phyloP scores from a whole-genome alignment of 2,329 filamentous ascomycete species.

The Neoscytalidium dimidiatum region DNA sequence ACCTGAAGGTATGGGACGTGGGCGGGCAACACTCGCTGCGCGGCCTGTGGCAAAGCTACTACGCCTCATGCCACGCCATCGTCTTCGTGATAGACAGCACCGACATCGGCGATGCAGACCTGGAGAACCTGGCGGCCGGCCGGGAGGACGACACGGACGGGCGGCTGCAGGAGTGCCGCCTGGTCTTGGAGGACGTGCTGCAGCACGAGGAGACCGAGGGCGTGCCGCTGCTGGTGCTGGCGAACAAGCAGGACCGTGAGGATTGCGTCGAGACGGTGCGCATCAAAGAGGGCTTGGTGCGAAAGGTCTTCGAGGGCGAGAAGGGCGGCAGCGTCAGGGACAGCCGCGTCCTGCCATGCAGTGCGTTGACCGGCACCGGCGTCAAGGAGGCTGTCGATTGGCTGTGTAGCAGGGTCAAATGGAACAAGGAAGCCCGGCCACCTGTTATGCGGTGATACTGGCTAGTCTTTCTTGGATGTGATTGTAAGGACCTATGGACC shows the following conservation, averaged over 20 bases:
- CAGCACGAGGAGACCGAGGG: conserved; percentile 86
- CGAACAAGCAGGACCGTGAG: conserved; percentile 97
- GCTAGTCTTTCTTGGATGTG: background rate
- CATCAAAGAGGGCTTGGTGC: conserved; percentile 94
- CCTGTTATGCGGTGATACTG: conserved; percentile 81
- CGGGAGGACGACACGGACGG: conserved; percentile 40
- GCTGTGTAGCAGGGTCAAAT: conserved; percentile 87
- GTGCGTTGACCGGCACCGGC: conserved; percentile 79
- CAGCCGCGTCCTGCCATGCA: conserved; percentile 86
- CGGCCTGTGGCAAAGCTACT: conserved; percentile 94
- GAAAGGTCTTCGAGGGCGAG: conserved; percentile 93
- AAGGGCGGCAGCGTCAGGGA: conserved; percentile 85
- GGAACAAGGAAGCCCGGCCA: conserved; percentile 92
- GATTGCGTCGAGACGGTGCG: conserved; percentile 96
- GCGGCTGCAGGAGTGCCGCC: conserved; percentile 81
- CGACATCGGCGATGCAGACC: conserved; percentile 81
- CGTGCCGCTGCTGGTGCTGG: conserved; percentile 86
- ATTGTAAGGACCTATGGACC: background rate
- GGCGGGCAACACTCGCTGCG: conserved; percentile 89
- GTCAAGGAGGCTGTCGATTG: conserved; percentile 97
- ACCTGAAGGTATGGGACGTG: conserved; percentile 98
- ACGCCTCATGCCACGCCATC: conserved; percentile 89
- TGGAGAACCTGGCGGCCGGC: conserved; percentile 51
- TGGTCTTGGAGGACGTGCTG: conserved; percentile 87
- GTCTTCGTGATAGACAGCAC: conserved; percentile 97